Evolutionary conservation across 495 filamentous ascomycete genomes (phyloP), one percentile per base, ranked within the genome.

Genomic region (Aspergillus hancockii): DNA sequence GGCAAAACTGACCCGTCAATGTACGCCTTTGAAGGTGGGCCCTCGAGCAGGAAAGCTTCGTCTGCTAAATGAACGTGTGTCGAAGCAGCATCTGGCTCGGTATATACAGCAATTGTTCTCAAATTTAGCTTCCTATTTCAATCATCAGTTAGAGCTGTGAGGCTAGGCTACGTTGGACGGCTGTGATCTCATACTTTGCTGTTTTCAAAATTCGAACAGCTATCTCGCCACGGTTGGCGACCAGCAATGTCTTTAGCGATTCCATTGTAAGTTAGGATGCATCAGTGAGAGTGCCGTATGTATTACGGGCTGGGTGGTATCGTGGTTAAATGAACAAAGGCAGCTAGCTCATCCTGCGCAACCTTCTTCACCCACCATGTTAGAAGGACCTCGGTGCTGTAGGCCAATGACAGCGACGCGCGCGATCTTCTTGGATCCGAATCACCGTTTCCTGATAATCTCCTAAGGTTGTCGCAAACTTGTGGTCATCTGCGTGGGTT

Each of bases 211-310:
- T 72, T 22, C 82, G 62, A 25, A 77, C 76, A 0, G 84, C 83
- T 45, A 86, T 86, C 60, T 86, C 83, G 16, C 83, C 85, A 38
- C 85, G 75, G 66, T 88, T 88, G 19, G 74, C 74, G 25, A 78
- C 62, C 3, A 79, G 61, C n/a, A 77, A 51, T n/a, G 69, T 74
- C 51, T 73, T 72, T 3, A 77, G 60, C 16, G 57, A 59, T 52
- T 74, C 70, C 76, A 79, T 77, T 51, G 30, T 51, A 21, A 52
- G 51, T 40, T 21, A 47, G 23, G 30, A 54, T 28, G 30, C 21
- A 50, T 16, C 16, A 18, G 6, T 23, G 13, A 8, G 43, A 47
- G 25, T 31, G 22, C 36, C 8, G 4, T 18, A 22, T 22, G 22
- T 25, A 9, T 21, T 31, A 4, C 85, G 88, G 64, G 49, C 8